Evolutionary conservation across 192 early-diverging fungal species (phyloP), one percentile per base, ranked within the genome.

Genomic region (Geranomyces michiganensis): DNA sequence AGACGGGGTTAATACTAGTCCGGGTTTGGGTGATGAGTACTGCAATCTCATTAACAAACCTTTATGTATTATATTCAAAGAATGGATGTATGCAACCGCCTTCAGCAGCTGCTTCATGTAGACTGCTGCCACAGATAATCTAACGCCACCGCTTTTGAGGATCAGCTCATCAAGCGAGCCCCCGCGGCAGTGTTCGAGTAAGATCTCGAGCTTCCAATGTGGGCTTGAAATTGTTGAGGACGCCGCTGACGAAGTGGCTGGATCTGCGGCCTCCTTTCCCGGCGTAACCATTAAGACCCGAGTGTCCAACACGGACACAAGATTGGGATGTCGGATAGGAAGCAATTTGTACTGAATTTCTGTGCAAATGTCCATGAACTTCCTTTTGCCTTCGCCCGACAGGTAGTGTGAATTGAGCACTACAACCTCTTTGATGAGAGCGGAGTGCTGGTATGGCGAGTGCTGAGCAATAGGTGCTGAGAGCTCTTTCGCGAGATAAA

Each of bases 21-120:
- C 14, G 48, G n/a, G n/a, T n/a, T 53, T n/a, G 7, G 51, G 51
- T 17, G n/a, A n/a, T 26, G 24, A 17, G 24, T 15, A 7, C 24
- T 8, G 3, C 51, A 53, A 22, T 68, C n/a, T 31, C n/a, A 27
- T 10, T 56, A 21, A 56, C 65, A 0, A 33, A 79, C 78, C 78
- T 68, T 78, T 78, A 56, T 81, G 79, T 32, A 81, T 71, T 21
- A 47, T 41, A 56, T 81, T 81, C 27, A 73, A 55, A 6, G 76
- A 69, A 62, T 81, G 79, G 8, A 81, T 51, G 45, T 75, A 77
- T 13, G 61, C 72, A 21, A 81, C 26, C n/a, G 72, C 79, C 58
- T 78, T 78, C 13, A 81, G 31, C 3, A 78, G 56, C 29, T 70
- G 64, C 41, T 71, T 74, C 65, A 77, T 65, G 58, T 78, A 81